Conservation (phyloP, 1,284 basidiomycete species). For the Boletus sp. region DNA sequence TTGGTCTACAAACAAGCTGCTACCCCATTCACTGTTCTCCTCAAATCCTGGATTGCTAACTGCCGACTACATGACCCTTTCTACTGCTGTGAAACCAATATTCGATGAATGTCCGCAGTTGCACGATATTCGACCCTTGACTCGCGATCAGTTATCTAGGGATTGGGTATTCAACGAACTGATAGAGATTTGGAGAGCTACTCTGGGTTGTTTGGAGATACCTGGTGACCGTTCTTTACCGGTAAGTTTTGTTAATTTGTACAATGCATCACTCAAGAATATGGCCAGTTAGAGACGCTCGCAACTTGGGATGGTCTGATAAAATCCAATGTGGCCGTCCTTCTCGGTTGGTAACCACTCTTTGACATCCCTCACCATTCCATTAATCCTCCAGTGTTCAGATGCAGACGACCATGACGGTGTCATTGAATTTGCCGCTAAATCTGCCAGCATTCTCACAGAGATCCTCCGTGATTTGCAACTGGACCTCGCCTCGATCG, state of each 20-base stretch:
- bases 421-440: slow-evolving; percentile 39
- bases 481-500: slow-evolving; percentile 43
- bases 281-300: slow-evolving; percentile 34
- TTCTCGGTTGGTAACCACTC: slow-evolving; percentile 31
- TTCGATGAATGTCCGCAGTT: slow-evolving; percentile 49
- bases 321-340: slow-evolving; percentile 33
- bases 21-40: slow-evolving; percentile 55
- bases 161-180: slow-evolving; percentile 52
- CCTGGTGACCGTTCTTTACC: slow-evolving; percentile 37
- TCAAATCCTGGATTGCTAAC: slow-evolving; percentile 57
- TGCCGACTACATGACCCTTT: slow-evolving; percentile 49
- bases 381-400: slow-evolving; percentile 17
- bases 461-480: slow-evolving; percentile 50
- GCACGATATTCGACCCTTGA: slow-evolving; percentile 52
- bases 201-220: slow-evolving; percentile 42
- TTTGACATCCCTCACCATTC: background rate
- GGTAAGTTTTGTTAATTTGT: slow-evolving; percentile 33
- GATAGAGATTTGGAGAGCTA: slow-evolving; percentile 53
- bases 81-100: slow-evolving; percentile 44
- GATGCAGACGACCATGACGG: slow-evolving; percentile 34
- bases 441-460: slow-evolving; percentile 42
- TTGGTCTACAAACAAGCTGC: slow-evolving; percentile 48
- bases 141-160: slow-evolving; percentile 50
- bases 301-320: slow-evolving; percentile 43
- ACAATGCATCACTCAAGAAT: slow-evolving; percentile 12